Evolutionary conservation across 2,329 filamentous ascomycete genomes (phyloP), one percentile per base, ranked within the genome.

Genomic region (Coniochaeta sp.): DNA sequence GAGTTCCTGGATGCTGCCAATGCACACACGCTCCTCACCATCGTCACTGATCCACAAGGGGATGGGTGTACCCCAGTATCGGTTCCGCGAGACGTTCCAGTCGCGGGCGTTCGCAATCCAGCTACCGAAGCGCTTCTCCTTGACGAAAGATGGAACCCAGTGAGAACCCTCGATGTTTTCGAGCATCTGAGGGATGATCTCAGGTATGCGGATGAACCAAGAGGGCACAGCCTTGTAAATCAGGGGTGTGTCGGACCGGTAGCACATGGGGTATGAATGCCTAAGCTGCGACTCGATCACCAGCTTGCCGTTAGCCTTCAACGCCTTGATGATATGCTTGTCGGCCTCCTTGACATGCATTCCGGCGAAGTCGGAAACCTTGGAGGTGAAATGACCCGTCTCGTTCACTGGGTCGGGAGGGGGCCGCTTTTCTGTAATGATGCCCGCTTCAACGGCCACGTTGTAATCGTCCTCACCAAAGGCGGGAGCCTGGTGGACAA

Each of bases 401-500:
- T 93, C 89, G 68, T 96, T 89, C n/a, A 97, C 88, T 1, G 93
- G 93, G 70, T 96, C 93, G 0, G 93, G 92, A n/a, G 93, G 91
- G 38, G 86, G 80, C 59, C 90, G 86, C 61, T 85, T 83, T 65
- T 92, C 89, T 63, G 76, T 89, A 70, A 97, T 89, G 67, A 96
- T 83, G 47, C 91, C 93, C 54, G 85, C 80, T 61, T 88, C 86
- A 62, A 92, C 74, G 9, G 89, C 90, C 62, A 95, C 86, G 65
- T 88, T 88, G 79, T 96, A 97, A 87, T 98, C 93, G 65, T 97
- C 93, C 76, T 97, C 91, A 83, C 93, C 93, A 70, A 93, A 97
- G 1, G 92, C 91, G 2, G 93, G 93, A 5, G 93, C 84, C 74
- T 97, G 92, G 74, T 98, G 93, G 52, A 98, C 93, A 64, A 98